A percentile compares a stretch with the other conserved stretches of the same genome.
Conservation (phyloP, 139 green algal species). For the Ulvella scutata region DNA sequence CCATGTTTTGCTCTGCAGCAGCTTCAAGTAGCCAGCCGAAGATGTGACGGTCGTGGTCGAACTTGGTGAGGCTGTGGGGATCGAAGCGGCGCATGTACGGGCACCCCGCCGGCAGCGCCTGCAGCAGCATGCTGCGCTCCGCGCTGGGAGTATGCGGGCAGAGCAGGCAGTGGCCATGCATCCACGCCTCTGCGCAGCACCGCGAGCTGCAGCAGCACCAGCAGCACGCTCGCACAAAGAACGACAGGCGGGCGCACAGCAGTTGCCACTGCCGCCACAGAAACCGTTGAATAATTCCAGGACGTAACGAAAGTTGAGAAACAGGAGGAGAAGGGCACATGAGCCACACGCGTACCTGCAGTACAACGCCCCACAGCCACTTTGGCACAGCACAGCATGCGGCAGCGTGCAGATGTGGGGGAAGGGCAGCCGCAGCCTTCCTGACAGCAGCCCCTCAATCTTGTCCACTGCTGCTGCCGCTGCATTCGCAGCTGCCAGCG, state of each 20-base stretch:
- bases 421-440: background rate
- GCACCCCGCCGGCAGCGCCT: background rate
- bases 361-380: background rate
- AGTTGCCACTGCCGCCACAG: too few species aligned
- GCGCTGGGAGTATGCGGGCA: background rate
- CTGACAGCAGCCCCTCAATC: background rate
- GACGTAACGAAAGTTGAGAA: too few species aligned
- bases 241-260: too few species aligned
- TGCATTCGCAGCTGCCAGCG: background rate
- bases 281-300: too few species aligned
- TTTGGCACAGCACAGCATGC: background rate
- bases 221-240: too few species aligned
- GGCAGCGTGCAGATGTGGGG: background rate
- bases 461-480: background rate
- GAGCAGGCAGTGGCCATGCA: background rate
- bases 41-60: background rate
- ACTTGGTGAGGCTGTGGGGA: background rate
- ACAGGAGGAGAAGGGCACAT: too few species aligned
- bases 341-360: too few species aligned
- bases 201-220: conserved; percentile 2
- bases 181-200: background rate
- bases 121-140: background rate
- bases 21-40: background rate
- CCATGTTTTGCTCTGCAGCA: background rate
- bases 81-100: background rate